Evolutionary conservation across 805 yeast species (phyloP), one percentile per base, ranked within the genome.

Genomic region (Lachancea lanzarotensis): DNA sequence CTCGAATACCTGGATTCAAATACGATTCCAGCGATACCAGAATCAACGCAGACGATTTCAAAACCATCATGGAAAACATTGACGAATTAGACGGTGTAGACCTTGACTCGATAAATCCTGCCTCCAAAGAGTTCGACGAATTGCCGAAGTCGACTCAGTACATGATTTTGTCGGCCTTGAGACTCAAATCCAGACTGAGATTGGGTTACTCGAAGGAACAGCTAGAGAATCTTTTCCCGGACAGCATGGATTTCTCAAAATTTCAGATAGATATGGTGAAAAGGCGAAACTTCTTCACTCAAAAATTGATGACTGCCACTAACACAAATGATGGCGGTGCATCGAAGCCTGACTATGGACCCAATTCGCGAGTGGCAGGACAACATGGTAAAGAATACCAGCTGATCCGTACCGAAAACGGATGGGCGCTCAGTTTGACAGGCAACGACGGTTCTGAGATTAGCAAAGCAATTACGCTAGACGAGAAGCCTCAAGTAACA

Each of bases 171-270:
- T 86, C 93, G 9, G 87, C 86, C 47, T 73, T 95, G 13, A 65
- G 99, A 45, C 67, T 89, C 20, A 75, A 88, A 49, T 90, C 97
- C 0, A 69, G 99, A 46, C 73, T 93, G 60, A 79, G 99, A 67
- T 82, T 93, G 95, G 99, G 99, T 1, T 90, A 85, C 58, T 73
- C 91, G 0, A 86, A 89, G 46, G 89, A 85, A n/a, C 97, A 93
- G 57, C 69, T 93, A 30, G 85, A 86, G 52, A 68, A 76, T 3
- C 67, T 88, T 44, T 93, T 91, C 55, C 95, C 96, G 0, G 73
- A 85, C 55, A 79, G 90, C 43, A 74, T 86, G 78, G 96, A 89
- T 48, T 93, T 93, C 56, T 89, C 97, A 15, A 82, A 76, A 54
- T 93, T 93, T 62, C 99, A 93, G 62, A 86, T 93, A 49, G 81